Evolutionary conservation across 108 stramenopile species (phyloP).

Genomic region (Cyclostephanos tholiformis): DNA sequence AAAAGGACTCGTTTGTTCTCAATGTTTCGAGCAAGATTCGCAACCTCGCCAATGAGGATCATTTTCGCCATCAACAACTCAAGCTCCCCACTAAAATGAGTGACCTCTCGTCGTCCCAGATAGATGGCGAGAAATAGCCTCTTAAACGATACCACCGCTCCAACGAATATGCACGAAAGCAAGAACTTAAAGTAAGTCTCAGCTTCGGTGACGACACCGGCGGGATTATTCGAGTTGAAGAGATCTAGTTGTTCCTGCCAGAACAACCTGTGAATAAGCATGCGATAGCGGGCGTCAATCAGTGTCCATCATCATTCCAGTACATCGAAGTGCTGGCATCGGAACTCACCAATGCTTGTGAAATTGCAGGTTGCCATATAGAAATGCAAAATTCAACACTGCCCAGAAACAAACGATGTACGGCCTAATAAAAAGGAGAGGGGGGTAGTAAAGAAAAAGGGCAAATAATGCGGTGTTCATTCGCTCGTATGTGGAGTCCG

Average conservation of each 20-base stretch:
- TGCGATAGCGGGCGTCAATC: too few relatives aligned
- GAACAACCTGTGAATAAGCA: slow-evolving; percentile 18
- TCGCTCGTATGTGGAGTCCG: not conserved
- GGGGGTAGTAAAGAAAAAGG: not conserved
- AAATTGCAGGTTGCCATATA: slow-evolving; percentile 37
- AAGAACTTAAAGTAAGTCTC: slow-evolving; percentile 28
- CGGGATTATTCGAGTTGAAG: slow-evolving; percentile 48
- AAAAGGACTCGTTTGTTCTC: slow-evolving; percentile 24
- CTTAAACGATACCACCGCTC: slow-evolving; percentile 57
- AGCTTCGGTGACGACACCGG: slow-evolving; percentile 14
- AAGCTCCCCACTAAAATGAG: slow-evolving; percentile 57
- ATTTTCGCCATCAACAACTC: slow-evolving; percentile 69
- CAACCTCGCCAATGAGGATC: slow-evolving; percentile 64
- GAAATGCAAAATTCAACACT: slow-evolving; percentile 37
- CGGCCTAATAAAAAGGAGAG: slow-evolving; percentile 17
- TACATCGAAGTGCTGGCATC: not conserved
- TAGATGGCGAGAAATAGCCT: slow-evolving; percentile 59
- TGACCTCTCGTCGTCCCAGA: slow-evolving; percentile 59
- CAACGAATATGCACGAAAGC: slow-evolving; percentile 38
- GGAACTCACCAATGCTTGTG: slow-evolving; percentile 36
- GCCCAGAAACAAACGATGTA: slow-evolving; percentile 47
- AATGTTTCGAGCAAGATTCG: slow-evolving; percentile 47
- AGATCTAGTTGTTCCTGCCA: slow-evolving; percentile 48
- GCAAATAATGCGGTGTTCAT: not conserved
- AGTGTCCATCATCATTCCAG: too few relatives aligned